Conservation (phyloP, 345 rosid species). For the Hibiscus mutabilis region DNA sequence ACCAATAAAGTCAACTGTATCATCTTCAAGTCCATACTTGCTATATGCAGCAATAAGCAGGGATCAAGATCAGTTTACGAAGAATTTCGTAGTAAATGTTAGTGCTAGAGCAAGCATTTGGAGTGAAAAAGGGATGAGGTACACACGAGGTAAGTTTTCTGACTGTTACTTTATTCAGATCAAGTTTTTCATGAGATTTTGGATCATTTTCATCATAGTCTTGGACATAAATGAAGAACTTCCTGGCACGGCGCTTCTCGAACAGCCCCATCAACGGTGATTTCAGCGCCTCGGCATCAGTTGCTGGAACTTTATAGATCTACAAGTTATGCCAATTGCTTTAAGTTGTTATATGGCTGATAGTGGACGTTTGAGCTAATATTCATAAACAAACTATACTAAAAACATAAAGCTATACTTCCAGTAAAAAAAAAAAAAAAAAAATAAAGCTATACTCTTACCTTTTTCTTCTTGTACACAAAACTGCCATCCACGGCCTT, state of each 20-base stretch:
- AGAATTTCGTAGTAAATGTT: background rate
- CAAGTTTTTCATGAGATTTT: constrained; percentile 56
- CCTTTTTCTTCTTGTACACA: constrained; percentile 90
- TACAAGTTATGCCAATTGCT: constrained; percentile 17
- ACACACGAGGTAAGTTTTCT: constrained; percentile 71
- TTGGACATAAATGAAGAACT: constrained; percentile 89
- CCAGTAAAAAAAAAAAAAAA: too few species aligned
- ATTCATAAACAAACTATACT: background rate
- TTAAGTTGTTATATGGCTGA: background rate
- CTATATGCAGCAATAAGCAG: constrained; percentile 19
- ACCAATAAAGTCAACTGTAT: constrained; percentile 82
- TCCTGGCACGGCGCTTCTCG: constrained; percentile 68
- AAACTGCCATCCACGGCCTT: constrained; percentile 93
- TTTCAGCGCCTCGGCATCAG: constrained; percentile 75
- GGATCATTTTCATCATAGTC: constrained; percentile 43
- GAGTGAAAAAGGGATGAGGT: background rate
- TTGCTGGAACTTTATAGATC: constrained; percentile 84
- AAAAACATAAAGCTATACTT: background rate
- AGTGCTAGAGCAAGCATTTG: background rate
- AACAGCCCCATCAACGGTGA: constrained; percentile 84
- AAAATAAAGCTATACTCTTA: constrained; percentile 11
- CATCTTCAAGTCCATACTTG: constrained; percentile 86
- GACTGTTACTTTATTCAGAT: constrained; percentile 69
- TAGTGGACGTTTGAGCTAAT: background rate
- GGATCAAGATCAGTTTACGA: too few species aligned